A percentile compares a stretch with the other conserved stretches of the same genome.
These are phyloP conservation scores for Globisporangium perplexum DNA, from an alignment of 352 stramenopile species.

Conservation along the genomic window DNA sequence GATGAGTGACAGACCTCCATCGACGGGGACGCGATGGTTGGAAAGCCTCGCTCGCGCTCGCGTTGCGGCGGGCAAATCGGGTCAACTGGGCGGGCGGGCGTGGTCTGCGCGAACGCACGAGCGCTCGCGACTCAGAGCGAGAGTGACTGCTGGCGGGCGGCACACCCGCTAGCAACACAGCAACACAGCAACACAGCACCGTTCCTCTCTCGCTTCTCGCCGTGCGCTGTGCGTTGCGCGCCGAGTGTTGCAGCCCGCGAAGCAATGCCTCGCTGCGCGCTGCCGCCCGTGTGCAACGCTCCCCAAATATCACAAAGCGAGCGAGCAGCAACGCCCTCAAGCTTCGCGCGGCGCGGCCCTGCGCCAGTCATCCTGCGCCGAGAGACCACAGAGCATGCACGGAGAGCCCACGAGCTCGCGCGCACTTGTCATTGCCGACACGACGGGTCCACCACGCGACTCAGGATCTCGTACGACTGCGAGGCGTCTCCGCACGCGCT, in stretches of 20 bases:
- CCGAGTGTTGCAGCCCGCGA: too few species aligned
- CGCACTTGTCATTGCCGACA: constrained; percentile 6
- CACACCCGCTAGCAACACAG: background rate
- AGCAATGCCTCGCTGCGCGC: too few species aligned
- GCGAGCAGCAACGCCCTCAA: background rate
- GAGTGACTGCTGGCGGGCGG: background rate
- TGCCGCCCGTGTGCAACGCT: background rate
- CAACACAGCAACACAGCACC: background rate
- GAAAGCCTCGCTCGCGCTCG: background rate
- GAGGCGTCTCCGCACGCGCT: constrained; percentile 63
- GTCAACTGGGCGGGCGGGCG: too few species aligned
- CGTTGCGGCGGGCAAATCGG: too few species aligned
- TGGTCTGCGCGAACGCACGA: background rate
- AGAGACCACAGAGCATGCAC: too few species aligned
- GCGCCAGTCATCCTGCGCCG: too few species aligned
- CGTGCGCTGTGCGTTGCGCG: too few species aligned
- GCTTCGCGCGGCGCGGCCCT: background rate
- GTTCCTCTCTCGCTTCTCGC: too few species aligned
- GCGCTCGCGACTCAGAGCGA: background rate
- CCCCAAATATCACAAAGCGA: background rate
- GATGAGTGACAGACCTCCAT: background rate
- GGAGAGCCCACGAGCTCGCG: background rate
- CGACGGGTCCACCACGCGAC: constrained; percentile 39
- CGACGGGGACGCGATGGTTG: background rate
- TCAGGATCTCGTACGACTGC: constrained; percentile 84